Conservation (phyloP, 129 eudicot genomes). For the Helichrysum umbraculigerum region DNA sequence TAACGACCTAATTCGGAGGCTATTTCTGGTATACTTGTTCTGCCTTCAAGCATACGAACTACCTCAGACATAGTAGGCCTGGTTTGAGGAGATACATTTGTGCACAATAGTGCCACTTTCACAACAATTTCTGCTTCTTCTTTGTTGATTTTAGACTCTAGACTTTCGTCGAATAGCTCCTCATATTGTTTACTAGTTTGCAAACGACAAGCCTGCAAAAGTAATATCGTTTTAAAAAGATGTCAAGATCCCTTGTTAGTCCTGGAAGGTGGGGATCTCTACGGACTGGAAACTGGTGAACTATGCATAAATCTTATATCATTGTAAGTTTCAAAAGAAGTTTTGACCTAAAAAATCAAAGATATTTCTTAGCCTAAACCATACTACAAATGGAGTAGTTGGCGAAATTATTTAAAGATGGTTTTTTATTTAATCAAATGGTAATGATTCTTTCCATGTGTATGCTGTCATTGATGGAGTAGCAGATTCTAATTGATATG, state of each 20-base stretch:
- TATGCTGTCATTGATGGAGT: not conserved
- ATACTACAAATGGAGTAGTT: not conserved
- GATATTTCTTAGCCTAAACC: not conserved
- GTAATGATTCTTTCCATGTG: not conserved
- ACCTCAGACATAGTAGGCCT: slow-evolving; percentile 71
- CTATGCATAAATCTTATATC: too few species aligned
- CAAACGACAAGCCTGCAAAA: slow-evolving; percentile 53
- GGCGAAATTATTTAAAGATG: not conserved
- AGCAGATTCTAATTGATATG: not conserved
- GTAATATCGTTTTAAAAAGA: slow-evolving; percentile 12
- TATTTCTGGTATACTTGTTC: slow-evolving; percentile 44
- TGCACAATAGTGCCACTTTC: slow-evolving; percentile 59
- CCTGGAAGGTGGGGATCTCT: too few species aligned
- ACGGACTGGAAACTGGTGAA: too few species aligned
- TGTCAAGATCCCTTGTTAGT: not conserved
- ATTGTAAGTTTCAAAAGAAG: too few species aligned
- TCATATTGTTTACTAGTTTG: slow-evolving; percentile 35
- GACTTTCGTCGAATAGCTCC: slow-evolving; percentile 49
- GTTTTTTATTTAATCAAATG: not conserved
- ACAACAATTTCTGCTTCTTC: slow-evolving; percentile 54
- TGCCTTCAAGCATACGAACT: slow-evolving; percentile 59
- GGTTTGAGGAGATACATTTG: slow-evolving; percentile 48
- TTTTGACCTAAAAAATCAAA: too few species aligned
- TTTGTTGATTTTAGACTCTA: slow-evolving; percentile 41
- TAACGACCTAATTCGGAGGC: slow-evolving; percentile 29